phyloP scores from a whole-genome alignment of 2,329 filamentous ascomycete species.

The Claviceps cyperi region DNA sequence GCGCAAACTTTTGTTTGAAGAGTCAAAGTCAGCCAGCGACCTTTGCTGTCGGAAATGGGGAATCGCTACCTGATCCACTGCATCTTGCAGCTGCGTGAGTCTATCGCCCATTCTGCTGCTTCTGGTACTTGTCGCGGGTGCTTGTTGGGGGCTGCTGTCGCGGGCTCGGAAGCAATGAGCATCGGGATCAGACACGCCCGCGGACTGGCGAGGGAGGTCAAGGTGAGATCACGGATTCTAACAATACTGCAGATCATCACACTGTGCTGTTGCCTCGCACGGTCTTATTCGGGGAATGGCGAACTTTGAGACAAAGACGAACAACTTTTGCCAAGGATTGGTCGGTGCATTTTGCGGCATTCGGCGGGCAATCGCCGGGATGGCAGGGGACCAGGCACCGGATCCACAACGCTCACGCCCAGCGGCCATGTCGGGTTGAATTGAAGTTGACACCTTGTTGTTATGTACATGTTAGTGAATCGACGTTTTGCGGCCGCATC shows the following conservation, averaged over 20 bases:
- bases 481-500: no score
- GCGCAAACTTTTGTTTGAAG: constrained; percentile 36
- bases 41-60: neutral
- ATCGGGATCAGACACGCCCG: neutral
- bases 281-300: neutral
- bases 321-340: no score
- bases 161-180: neutral
- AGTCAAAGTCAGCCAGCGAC: neutral
- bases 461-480: no score
- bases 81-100: constrained; percentile 73
- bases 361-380: neutral
- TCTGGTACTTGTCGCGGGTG: neutral
- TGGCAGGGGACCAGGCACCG: neutral
- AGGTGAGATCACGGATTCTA: neutral
- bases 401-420: neutral
- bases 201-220: neutral
- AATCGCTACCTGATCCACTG: constrained; percentile 55
- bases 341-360: no score
- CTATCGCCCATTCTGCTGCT: constrained; percentile 49
- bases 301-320: no score
- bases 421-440: neutral
- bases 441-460: neutral
- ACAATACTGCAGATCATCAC: neutral
- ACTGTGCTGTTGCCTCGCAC: neutral
- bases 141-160: no score